These are phyloP conservation scores for Botrytis aclada DNA, from an alignment of 2,329 filamentous ascomycete species.

Conservation along the genomic window DNA sequence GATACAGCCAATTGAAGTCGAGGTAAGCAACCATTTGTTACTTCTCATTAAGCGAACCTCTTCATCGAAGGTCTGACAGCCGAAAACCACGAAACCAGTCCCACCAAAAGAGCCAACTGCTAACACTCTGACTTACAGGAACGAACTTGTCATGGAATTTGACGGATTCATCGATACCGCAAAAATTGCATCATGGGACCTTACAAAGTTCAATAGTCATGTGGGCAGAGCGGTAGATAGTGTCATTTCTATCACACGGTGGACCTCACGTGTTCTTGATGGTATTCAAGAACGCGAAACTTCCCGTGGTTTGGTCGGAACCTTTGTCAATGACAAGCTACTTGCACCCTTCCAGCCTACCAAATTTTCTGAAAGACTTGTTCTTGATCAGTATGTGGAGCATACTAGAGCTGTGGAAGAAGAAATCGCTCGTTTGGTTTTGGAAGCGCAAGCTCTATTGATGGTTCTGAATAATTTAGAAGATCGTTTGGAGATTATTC, in stretches of 20 bases:
- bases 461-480: slow-evolving; percentile 65
- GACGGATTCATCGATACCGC: slow-evolving; percentile 71
- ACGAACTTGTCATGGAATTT: slow-evolving; percentile 73
- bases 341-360: slow-evolving; percentile 60
- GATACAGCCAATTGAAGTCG: slow-evolving; percentile 64
- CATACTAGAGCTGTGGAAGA: slow-evolving; percentile 69
- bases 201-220: slow-evolving; percentile 73
- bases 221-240: slow-evolving; percentile 72
- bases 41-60: background rate
- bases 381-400: slow-evolving; percentile 72
- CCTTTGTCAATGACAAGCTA: slow-evolving; percentile 46
- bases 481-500: slow-evolving; percentile 65
- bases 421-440: slow-evolving; percentile 64
- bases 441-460: slow-evolving; percentile 67
- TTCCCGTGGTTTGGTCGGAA: slow-evolving; percentile 38
- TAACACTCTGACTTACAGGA: slow-evolving; percentile 40
- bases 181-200: slow-evolving; percentile 59
- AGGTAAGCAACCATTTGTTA: slow-evolving; percentile 31
- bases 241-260: slow-evolving; percentile 71
- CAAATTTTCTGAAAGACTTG: slow-evolving; percentile 56
- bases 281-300: slow-evolving; percentile 34
- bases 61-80: background rate
- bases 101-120: background rate
- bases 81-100: background rate
- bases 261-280: slow-evolving; percentile 57